Percentiles rank a stretch among this genome's conserved stretches.
These are phyloP conservation scores for Quercus variabilis DNA, from an alignment of 306 rosid genomes.

Conservation along the genomic window DNA sequence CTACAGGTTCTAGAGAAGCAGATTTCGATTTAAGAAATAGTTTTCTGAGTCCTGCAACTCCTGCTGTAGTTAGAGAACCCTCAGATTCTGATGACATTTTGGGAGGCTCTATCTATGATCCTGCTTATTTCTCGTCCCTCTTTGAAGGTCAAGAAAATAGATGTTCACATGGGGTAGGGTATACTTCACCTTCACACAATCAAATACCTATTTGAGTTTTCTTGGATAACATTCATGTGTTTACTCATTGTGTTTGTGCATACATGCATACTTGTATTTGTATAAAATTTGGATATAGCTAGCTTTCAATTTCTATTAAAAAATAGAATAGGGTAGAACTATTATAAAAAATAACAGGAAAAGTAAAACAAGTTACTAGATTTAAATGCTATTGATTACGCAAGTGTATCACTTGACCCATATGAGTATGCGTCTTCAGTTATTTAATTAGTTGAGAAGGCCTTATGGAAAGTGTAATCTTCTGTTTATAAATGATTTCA, in stretches of 20 bases:
- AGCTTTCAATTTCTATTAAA: neutral
- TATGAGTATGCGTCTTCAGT: neutral
- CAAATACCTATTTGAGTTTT: constrained; percentile 9
- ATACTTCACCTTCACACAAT: constrained; percentile 14
- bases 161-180: constrained; percentile 48
- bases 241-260: constrained; percentile 5
- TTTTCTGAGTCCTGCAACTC: constrained; percentile 79
- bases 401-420: too few relatives aligned
- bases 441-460: neutral
- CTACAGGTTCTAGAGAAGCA: constrained; percentile 47
- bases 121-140: constrained; percentile 70
- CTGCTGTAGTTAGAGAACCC: constrained; percentile 54
- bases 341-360: too few relatives aligned
- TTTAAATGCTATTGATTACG: too few relatives aligned
- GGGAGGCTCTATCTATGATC: constrained; percentile 93
- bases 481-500: neutral
- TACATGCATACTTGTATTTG: too few relatives aligned
- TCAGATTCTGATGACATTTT: constrained; percentile 79
- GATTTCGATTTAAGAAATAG: constrained; percentile 75
- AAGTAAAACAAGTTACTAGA: too few relatives aligned
- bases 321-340: too few relatives aligned
- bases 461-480: neutral
- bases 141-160: constrained; percentile 69
- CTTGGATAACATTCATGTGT: constrained; percentile 11
- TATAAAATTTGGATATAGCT: neutral